phyloP scores from a whole-genome alignment of 495 filamentous ascomycete species.

The Trichoderma virens region DNA sequence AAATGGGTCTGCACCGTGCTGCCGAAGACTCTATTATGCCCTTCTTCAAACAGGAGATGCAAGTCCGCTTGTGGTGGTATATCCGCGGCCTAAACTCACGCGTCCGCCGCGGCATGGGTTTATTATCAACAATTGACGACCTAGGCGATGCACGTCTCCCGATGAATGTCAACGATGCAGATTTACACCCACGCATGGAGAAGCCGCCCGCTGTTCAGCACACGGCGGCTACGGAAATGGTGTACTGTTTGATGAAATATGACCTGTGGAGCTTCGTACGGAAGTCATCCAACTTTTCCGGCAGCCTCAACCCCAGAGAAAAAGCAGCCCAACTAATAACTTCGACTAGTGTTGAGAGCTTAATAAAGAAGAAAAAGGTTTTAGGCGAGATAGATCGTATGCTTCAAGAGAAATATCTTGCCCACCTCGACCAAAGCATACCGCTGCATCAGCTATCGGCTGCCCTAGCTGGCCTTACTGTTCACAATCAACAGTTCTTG shows the following conservation, averaged over 20 bases:
- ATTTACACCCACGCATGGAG: conserved; percentile 37
- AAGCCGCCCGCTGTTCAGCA: conserved; percentile 18
- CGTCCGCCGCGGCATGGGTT: conserved; percentile 21
- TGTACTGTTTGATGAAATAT: conserved; percentile 23
- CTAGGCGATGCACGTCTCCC: conserved; percentile 19
- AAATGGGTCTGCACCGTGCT: conserved; percentile 40
- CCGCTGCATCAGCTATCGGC: conserved; percentile 29
- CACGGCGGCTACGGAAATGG: conserved; percentile 15
- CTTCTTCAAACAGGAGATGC: conserved; percentile 39
- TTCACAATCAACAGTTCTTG: conserved; percentile 28
- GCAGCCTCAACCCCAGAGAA: conserved; percentile 30
- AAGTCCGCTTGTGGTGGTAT: conserved; percentile 39
- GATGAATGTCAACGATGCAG: conserved; percentile 36
- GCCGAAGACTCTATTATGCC: conserved; percentile 28
- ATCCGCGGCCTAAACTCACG: conserved; percentile 31
- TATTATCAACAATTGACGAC: conserved; percentile 23
- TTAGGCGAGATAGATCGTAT: conserved; percentile 22
- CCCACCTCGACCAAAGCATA: conserved; percentile 36
- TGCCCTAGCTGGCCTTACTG: conserved; percentile 20
- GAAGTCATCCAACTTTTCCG: conserved; percentile 18
- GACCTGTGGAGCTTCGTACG: conserved; percentile 17
- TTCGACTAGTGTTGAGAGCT: conserved; percentile 27
- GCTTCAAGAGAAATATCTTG: conserved; percentile 38
- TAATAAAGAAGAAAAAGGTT: conserved; percentile 17
- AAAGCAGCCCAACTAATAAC: conserved; percentile 17